Base-by-base conservation (phyloP, 768 basidiomycete genomes). In the Omphalotus guepiniiformis region DNA sequence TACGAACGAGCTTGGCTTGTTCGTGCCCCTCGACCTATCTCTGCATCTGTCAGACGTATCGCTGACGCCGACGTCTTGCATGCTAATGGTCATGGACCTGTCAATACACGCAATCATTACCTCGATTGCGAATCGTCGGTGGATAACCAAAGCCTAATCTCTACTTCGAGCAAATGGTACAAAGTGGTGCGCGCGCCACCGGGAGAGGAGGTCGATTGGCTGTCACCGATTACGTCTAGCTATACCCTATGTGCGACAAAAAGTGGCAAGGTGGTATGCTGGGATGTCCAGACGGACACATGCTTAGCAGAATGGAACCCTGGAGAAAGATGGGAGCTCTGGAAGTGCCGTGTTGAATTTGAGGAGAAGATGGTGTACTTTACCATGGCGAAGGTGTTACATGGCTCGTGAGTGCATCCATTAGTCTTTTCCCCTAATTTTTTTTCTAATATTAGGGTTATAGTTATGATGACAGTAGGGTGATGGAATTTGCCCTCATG, bases 301-400 rank as follows among this genome's bases (percentile, higher is more conserved):
- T 79, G 78, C 50, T 69, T 86, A 3, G 83, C 82, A 0, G 80
- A 85, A 49, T 88, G 85, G 85, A 77, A 79, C 42, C 83, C 83
- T 1, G 73, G 71, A 1, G 68, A 71, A 18, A 57, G 70, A 15
- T 87, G 85, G 84, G 83, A 85, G 55, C 57, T 88, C 4, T 87
- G 85, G 85, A 88, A 88, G 56, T 87, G 85, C 53, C 66, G 85
- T 7, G 84, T 88, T 15, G 85, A 86, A 57, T 87, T 85, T 56
- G 83, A 85, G 32, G 75, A 80, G 53, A 67, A 80, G 49, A 78
- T 80, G 0, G 84, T 86, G 28, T 88, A 77, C 62, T 85, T 88
- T 55, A 83, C 80, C 0, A 87, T 87, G 83, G 85, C 85, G 1
- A 82, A 79, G 58, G 73, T 81, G 23, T 54, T 84, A 18, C 59